Evolutionary conservation across 805 yeast species (phyloP), one percentile per base, ranked within the genome.

Genomic region (Candida berthetii): DNA sequence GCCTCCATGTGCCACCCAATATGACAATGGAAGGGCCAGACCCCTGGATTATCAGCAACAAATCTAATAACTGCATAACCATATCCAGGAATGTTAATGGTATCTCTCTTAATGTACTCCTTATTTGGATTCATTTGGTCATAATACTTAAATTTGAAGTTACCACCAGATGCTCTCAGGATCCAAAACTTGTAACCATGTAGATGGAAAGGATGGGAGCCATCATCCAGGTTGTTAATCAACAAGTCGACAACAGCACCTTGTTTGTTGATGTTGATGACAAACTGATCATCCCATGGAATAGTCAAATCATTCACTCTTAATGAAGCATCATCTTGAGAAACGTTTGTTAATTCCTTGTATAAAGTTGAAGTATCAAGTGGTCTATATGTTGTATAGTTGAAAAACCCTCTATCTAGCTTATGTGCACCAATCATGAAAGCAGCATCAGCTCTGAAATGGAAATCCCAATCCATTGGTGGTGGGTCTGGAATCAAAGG

Each of bases 21-120:
- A 55, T 82, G 89, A 61, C 95, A 85, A 57, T 85, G 95, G 74
- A 85, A 80, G 38, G 82, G 76, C 93, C 93, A 85, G 16, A 84
- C 74, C 29, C 95, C 95, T 3, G 93, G 90, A 50, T 83, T 84
- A 49, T 81, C 77, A 17, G 89, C 82, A 42, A 65, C 68, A 55
- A 82, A 81, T 42, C 93, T 66, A 27, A 60, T 67, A 65, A 60
- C 78, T 31, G 77, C 65, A 57, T 74, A 71, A 7, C 85, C 82
- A 49, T 75, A 75, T 17, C 80, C 73, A 20, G 73, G 66, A 15
- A 82, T 78, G 50, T 71, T 64, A 29, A 77, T 71, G 0, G 85
- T 78, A 54, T 84, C 91, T 52, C 91, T 65, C 39, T 64, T 54
- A 44, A 70, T 53, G 13, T 80, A 85, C 38, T 74, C 52, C 52